A percentile compares a stretch with the other conserved stretches of the same genome.
These are phyloP conservation scores for Pezicula carpinea DNA, from an alignment of 2,329 filamentous ascomycete genomes.

Conservation along the genomic window DNA sequence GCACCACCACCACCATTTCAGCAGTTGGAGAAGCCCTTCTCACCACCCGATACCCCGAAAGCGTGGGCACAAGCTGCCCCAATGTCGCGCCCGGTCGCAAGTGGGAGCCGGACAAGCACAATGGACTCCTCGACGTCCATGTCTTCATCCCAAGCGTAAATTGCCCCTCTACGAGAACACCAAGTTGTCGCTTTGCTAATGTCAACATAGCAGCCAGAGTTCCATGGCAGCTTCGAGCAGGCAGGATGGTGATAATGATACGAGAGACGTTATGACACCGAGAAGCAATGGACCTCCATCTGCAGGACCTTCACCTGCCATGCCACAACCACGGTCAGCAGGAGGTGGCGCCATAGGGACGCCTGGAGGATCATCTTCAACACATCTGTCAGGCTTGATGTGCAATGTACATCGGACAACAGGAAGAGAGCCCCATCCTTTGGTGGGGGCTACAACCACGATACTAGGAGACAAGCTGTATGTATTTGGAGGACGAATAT, in stretches of 20 bases:
- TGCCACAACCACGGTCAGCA: slow-evolving; percentile 33
- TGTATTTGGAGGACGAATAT: slow-evolving; percentile 86
- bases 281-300: slow-evolving; percentile 50
- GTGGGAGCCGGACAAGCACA: slow-evolving; percentile 26
- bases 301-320: slow-evolving; percentile 51
- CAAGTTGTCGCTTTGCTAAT: slow-evolving; percentile 17
- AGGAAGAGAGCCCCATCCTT: slow-evolving; percentile 80
- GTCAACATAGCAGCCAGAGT: slow-evolving; percentile 37
- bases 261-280: slow-evolving; percentile 44
- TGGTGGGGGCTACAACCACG: slow-evolving; percentile 93
- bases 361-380: slow-evolving; percentile 39
- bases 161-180: slow-evolving; percentile 15
- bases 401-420: slow-evolving; percentile 80
- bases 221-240: slow-evolving; percentile 37
- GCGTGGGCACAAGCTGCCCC: slow-evolving; percentile 2
- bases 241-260: slow-evolving; percentile 42
- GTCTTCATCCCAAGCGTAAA: slow-evolving; percentile 15
- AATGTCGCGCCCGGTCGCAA: slow-evolving; percentile 21
- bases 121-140: slow-evolving; percentile 27
- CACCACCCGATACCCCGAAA: slow-evolving; percentile 23
- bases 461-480: slow-evolving; percentile 94
- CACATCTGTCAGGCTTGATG: slow-evolving; percentile 62
- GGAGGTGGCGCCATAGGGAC: slow-evolving; percentile 37
- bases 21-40: slow-evolving; percentile 7
- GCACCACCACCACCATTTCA: slow-evolving; percentile 10